Evolutionary conservation across 306 rosid species (phyloP), one percentile per base, ranked within the genome.

Genomic region (Hippophae rhamnoides): DNA sequence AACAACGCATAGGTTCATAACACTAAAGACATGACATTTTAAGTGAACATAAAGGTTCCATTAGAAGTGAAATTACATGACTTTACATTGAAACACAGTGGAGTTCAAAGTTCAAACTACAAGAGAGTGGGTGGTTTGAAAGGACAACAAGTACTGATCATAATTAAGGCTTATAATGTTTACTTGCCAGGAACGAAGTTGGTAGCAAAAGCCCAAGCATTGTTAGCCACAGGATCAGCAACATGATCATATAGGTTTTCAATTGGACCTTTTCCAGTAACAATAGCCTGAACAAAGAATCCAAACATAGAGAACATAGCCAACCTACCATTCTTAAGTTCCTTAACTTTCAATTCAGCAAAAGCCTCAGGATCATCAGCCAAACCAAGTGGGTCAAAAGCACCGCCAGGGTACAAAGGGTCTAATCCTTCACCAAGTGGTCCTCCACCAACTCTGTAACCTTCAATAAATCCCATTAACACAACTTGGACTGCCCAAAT

Each of bases 371-470:
- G 98, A 69, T 92, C 96, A 66, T 92, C 96, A 23, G 98, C 98
- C 12, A 92, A 70, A 14, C 98, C 96, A 61, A 90, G 95, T 43
- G 96, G 96, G 82, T 92, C 96, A 54, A 92, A 92, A 8, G 95
- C 82, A 7, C 98, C 98, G 6, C 98, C 98, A 0, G 98, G 96
- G 86, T 92, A 92, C 61, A 92, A 56, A 47, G 98, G 96, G 80
- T 92, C 98, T 1, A 92, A 79, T 26, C 96, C 98, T 69, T 92
- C 96, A 9, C 98, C 98, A 42, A 92, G 98, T 3, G 98, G 98
- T 43, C 95, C 98, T 47, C 98, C 98, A 10, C 98, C 96, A 66
- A 92, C 69, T 11, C 98, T 72, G 88, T 92, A 92, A 1, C 98
- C 95, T 71, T 92, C 96, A 13, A 92, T 71, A 9, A 92, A 83